Conservation (phyloP, 305 asterid species). For the Plantago rigida region DNA sequence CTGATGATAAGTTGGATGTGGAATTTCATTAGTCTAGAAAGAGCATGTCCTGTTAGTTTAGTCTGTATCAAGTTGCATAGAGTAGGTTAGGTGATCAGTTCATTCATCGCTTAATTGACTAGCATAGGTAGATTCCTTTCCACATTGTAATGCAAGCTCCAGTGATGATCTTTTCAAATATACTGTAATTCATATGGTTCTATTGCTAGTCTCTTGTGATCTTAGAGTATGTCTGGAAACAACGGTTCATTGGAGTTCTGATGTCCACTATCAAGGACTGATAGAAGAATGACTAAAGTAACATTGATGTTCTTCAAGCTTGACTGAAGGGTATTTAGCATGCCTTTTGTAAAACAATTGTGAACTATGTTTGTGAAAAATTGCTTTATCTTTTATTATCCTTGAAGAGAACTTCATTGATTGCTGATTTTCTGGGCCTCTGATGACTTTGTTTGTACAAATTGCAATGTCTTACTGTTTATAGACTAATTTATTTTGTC, state of each 20-base stretch:
- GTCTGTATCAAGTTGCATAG: too few relatives aligned
- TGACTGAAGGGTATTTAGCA: not conserved
- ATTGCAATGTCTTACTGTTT: not conserved
- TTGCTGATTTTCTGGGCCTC: too few relatives aligned
- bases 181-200: not conserved
- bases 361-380: not conserved
- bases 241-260: too few relatives aligned
- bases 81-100: not conserved
- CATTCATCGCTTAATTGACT: not conserved
- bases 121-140: not conserved
- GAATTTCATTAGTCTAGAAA: not conserved
- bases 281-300: too few relatives aligned
- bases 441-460: not conserved
- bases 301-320: not conserved
- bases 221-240: not conserved
- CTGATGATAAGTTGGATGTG: not conserved
- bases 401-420: too few relatives aligned
- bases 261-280: not conserved
- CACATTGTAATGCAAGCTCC: not conserved
- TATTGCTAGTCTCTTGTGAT: not conserved
- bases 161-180: not conserved
- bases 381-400: too few relatives aligned
- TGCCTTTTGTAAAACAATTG: not conserved
- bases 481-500: slow-evolving; percentile 1
- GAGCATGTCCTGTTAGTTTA: not conserved